Percentiles rank a stretch among this genome's conserved stretches.
Evolutionary conservation across 495 filamentous ascomycete genomes (phyloP).

Genomic region (Penicillium fimorum): DNA sequence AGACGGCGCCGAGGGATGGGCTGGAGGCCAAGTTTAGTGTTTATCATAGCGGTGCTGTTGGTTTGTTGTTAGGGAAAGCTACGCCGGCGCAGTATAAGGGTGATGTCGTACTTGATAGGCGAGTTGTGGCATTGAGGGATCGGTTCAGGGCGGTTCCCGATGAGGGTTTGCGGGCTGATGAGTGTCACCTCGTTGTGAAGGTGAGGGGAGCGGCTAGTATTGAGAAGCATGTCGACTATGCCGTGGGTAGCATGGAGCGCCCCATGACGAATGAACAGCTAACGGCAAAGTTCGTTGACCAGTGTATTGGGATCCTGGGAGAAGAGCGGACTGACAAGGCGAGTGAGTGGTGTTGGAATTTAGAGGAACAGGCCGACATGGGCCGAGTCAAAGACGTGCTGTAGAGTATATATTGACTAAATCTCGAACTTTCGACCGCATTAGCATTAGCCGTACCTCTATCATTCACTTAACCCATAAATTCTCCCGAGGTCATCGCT

Average conservation of each 20-base stretch:
- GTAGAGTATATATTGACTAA: constrained; percentile 7
- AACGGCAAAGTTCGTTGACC: constrained; percentile 47
- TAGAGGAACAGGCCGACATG: constrained; percentile 17
- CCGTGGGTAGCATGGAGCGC: constrained; percentile 48
- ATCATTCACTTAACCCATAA: too few species aligned
- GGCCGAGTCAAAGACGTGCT: constrained; percentile 18
- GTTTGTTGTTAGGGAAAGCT: constrained; percentile 49
- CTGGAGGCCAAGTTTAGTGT: constrained; percentile 56
- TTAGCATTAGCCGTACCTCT: too few species aligned
- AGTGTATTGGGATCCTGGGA: constrained; percentile 29
- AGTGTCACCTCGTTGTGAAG: constrained; percentile 37
- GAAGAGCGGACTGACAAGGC: constrained; percentile 10
- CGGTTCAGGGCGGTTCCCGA: constrained; percentile 43
- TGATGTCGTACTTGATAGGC: constrained; percentile 37
- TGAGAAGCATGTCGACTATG: constrained; percentile 48
- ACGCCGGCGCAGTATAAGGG: constrained; percentile 51
- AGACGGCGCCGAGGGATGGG: constrained; percentile 47
- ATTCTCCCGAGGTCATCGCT: too few species aligned
- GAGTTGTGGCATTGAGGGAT: constrained; percentile 39
- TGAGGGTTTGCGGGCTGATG: constrained; percentile 38
- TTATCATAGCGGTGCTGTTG: constrained; percentile 51
- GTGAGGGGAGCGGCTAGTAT: constrained; percentile 20
- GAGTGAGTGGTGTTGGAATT: constrained; percentile 22
- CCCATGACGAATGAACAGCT: constrained; percentile 47
- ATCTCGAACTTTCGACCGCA: too few species aligned